phyloP scores from a whole-genome alignment of 2,329 filamentous ascomycete genomes.

The Xenoacremonium recifei region DNA sequence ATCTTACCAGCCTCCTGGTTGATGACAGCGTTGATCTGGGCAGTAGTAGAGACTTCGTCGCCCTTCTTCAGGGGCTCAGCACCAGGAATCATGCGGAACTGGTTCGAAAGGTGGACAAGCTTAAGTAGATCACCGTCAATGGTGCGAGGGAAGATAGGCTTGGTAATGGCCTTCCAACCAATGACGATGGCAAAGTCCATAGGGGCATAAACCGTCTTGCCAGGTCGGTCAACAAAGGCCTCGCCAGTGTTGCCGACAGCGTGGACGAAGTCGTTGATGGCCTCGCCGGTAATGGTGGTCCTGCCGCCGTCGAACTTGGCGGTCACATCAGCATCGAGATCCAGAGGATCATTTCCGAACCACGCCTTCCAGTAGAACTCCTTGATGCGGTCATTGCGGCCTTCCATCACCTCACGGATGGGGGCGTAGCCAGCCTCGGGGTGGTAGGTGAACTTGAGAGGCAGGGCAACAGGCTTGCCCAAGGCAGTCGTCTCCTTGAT shows the following conservation, averaged over 20 bases:
- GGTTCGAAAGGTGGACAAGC: constrained; percentile 94
- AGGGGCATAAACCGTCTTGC: constrained; percentile 89
- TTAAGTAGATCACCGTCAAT: constrained; percentile 97
- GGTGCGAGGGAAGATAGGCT: constrained; percentile 95
- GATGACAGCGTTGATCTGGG: constrained; percentile 95
- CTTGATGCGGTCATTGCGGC: constrained; percentile 96
- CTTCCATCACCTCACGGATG: constrained; percentile 93
- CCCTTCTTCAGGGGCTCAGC: constrained; percentile 94
- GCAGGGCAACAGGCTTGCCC: constrained; percentile 76
- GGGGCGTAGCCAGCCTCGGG: constrained; percentile 97
- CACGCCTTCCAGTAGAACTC: constrained; percentile 98
- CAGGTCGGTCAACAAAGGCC: constrained; percentile 92
- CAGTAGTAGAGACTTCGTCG: constrained; percentile 87
- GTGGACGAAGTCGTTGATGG: constrained; percentile 98
- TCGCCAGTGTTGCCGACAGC: constrained; percentile 97
- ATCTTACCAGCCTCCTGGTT: constrained; percentile 99
- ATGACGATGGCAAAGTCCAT: constrained; percentile 99
- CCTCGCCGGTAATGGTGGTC: constrained; percentile 82
- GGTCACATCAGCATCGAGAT: constrained; percentile 82
- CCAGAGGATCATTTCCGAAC: constrained; percentile 84
- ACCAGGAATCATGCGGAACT: constrained; percentile 97
- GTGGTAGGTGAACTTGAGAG: constrained; percentile 88
- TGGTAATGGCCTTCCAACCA: constrained; percentile 98
- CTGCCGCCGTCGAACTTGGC: constrained; percentile 88
- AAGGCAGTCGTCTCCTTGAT: constrained; percentile 91